Base-by-base conservation (phyloP, 306 rosid genomes). In the Leucaena leucocephala region DNA sequence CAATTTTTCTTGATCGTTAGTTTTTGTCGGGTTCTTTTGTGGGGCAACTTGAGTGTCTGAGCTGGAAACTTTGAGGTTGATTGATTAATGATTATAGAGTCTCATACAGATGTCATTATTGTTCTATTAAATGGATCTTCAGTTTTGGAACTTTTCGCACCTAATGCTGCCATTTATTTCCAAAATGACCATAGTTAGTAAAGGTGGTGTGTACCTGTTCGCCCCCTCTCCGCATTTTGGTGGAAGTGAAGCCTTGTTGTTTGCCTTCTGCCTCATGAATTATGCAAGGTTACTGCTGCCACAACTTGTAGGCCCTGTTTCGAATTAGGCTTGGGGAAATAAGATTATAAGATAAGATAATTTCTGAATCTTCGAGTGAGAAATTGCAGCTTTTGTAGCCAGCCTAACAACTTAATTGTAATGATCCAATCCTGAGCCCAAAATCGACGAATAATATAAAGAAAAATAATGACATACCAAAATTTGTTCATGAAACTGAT, bases 101-200 rank as follows among this genome's bases (percentile, higher is more conserved):
- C 4, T 65, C 4, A 7, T 34, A 59, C 34, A 36, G 71, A 36
- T 19, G 34, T 34, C 52, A 38, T 68, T 21, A 68, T 75, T 76
- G 40, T 36, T 64, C 44, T 15, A 36, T 36, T 8, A 6, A 64
- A 44, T 22, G 68, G 38, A 9, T 62, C 43, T 74, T 54, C 79
- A 54, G 33, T 55, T 50, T 63, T 14, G 12, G 17, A 40, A n/a
- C 19, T 68, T 44, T 67, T 38, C 46, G 34, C 49, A 67, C 45
- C 9, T 46, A 22, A 68, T 74, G 45, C 45, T 67, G 78, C 84
- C 45, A 45, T 54, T 19, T 35, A 74, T 55, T 54, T 80, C 68
- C 40, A 38, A 54, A 11, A 55, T 45, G 52, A 48, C 17, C n/a
- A 11, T 59, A 10, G 27, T 50, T 63, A 38, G 55, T 80, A 69